A percentile compares a stretch with the other conserved stretches of the same genome.
phyloP scores from a whole-genome alignment of 2,329 filamentous ascomycete species.

The Coniella vitis region DNA sequence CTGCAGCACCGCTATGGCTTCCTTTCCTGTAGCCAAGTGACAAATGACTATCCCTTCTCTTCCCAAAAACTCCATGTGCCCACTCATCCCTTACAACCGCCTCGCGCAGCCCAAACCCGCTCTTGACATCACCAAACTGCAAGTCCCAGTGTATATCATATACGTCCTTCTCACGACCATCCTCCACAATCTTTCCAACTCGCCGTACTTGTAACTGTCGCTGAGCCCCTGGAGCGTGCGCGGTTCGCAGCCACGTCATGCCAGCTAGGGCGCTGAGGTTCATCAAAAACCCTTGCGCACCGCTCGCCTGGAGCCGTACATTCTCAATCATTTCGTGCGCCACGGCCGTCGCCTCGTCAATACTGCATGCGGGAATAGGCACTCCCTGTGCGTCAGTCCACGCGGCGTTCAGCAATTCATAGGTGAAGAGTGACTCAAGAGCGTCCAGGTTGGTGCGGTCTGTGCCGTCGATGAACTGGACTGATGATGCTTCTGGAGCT shows the following conservation, averaged over 20 bases:
- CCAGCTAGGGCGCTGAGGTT: constrained; percentile 53
- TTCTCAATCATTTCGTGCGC: constrained; percentile 46
- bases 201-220: constrained; percentile 3
- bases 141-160: constrained; percentile 45
- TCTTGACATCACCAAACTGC: constrained; percentile 44
- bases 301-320: constrained; percentile 42
- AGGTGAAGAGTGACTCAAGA: constrained; percentile 49
- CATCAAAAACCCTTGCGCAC: constrained; percentile 50
- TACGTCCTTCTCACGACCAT: background rate
- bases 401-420: constrained; percentile 39
- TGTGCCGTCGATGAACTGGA: constrained; percentile 26
- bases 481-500: background rate
- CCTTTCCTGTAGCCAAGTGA: too few relatives aligned
- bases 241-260: constrained; percentile 39
- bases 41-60: background rate
- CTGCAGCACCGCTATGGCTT: too few relatives aligned
- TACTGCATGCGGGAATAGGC: constrained; percentile 33
- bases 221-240: constrained; percentile 4
- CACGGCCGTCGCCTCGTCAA: constrained; percentile 50
- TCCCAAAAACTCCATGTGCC: constrained; percentile 21
- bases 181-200: background rate
- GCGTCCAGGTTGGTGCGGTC: constrained; percentile 50
- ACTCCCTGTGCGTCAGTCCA: constrained; percentile 46
- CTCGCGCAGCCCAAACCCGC: constrained; percentile 47
- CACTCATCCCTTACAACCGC: constrained; percentile 37